Evolutionary conservation across 139 green algal species (phyloP), one percentile per base, ranked within the genome.

Genomic region (Auxenochlorella protothecoides): DNA sequence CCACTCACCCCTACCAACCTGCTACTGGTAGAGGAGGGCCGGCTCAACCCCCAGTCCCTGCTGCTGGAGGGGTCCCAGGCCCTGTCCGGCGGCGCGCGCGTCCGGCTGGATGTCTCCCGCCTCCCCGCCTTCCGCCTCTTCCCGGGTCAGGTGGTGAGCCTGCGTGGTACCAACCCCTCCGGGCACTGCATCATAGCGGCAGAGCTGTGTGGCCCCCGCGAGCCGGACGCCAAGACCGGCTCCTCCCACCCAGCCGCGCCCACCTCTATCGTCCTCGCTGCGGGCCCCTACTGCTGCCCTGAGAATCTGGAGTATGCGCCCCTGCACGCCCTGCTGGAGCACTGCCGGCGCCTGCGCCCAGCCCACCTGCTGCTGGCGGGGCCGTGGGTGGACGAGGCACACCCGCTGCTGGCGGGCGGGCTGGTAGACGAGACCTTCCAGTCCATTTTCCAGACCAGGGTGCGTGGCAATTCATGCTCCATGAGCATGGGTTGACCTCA

Each of bases 311-410:
- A 54, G 5, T 94, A 86, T 74, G 86, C 80, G 59, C 87, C 88
- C 2, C 81, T 96, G 66, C 69, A 84, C 6, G 91, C 86, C 55
- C 79, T 98, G 68, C 78, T 97, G 62, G 65, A 79, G 12, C 77
- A 87, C 55, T 89, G 80, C 71, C 15, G 16, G 55, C 57, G 9
- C 57, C 9, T 15, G 57, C 9, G 9, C 9, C 57, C 9, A 9
- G 57, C 57, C 63, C 62, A 92, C 63, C 80, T 97, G 77, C 65
- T 98, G 74, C 79, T 97, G 57, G 59, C 90, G 68, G 90, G 94
- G 2, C 94, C 94, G 4, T 98, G 97, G 79, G 86, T 98, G 61
- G 93, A 98, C 79, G 80, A 61, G 4, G 85, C 96, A 69, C 89
- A 97, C 74, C 81, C 88, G 4, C 5, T 67, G 2, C 66, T 98